Evolutionary conservation across 495 filamentous ascomycete species (phyloP).

Genomic region (Glonium stellatum): DNA sequence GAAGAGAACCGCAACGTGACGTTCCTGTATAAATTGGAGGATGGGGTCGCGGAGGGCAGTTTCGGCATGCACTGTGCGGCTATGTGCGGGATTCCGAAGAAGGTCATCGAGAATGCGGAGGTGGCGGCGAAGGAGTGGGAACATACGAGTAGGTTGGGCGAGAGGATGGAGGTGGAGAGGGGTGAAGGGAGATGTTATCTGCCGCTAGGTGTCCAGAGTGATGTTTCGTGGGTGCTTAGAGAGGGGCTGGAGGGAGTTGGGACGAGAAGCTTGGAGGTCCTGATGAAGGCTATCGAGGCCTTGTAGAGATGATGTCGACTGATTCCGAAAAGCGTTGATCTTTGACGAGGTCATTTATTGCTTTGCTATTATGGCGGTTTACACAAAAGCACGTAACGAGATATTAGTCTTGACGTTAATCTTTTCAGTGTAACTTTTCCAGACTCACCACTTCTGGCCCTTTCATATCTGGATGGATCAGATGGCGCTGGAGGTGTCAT

Average conservation of each 20-base stretch:
- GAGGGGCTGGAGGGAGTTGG: constrained; percentile 38
- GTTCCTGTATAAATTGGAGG: constrained; percentile 92
- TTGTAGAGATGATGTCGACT: constrained; percentile 43
- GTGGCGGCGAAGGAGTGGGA: constrained; percentile 91
- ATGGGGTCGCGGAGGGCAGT: constrained; percentile 91
- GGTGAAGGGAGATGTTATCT: constrained; percentile 58
- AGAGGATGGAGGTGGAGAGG: constrained; percentile 75
- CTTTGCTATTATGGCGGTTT: neutral
- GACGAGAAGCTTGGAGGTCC: constrained; percentile 53
- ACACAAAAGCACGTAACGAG: neutral
- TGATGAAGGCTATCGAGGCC: constrained; percentile 69
- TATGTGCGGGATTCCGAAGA: constrained; percentile 88
- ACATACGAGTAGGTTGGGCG: constrained; percentile 81
- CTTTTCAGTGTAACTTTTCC: no score
- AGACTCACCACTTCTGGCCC: no score
- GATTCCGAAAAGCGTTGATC: neutral
- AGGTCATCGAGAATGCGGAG: constrained; percentile 81
- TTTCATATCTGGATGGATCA: no score
- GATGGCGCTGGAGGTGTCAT: no score
- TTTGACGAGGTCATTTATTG: neutral
- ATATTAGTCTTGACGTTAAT: no score
- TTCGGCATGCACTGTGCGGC: constrained; percentile 99
- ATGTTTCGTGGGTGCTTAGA: constrained; percentile 75
- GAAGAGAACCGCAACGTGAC: constrained; percentile 75
- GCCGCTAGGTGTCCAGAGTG: constrained; percentile 83